Evolutionary conservation across 129 eudicot species (phyloP).

Genomic region (Logfia minima): DNA sequence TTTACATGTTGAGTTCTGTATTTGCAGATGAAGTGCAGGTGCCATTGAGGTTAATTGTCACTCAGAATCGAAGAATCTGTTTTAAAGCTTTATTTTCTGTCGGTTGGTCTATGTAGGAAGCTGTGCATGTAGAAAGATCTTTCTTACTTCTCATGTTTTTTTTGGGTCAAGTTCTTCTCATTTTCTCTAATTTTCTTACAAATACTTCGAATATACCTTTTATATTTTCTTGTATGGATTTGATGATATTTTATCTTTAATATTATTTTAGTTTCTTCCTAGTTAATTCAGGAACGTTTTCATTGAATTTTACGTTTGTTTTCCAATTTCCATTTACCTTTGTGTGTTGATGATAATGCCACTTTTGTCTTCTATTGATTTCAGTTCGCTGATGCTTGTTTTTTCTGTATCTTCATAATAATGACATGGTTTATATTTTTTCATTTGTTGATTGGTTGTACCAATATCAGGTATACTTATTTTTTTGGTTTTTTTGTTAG

Average conservation of each 20-base stretch:
- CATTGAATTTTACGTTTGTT: slow-evolving; percentile 10
- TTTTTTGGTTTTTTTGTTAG: slow-evolving; percentile 1
- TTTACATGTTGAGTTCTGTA: slow-evolving; percentile 39
- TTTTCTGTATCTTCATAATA: slow-evolving; percentile 15
- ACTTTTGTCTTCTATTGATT: slow-evolving; percentile 13
- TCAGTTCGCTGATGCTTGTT: neutral
- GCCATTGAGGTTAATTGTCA: slow-evolving; percentile 37
- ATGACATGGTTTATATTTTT: slow-evolving; percentile 17
- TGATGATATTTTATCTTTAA: slow-evolving; percentile 28
- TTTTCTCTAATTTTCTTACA: slow-evolving; percentile 16
- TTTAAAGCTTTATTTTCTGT: slow-evolving; percentile 28
- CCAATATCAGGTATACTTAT: neutral
- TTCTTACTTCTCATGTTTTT: slow-evolving; percentile 26
- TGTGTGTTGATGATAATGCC: neutral
- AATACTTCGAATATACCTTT: slow-evolving; percentile 23
- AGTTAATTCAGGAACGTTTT: slow-evolving; percentile 18
- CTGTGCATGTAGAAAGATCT: slow-evolving; percentile 31
- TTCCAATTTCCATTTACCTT: slow-evolving; percentile 18
- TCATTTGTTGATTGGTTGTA: neutral
- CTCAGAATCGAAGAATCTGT: slow-evolving; percentile 26
- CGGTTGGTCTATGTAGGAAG: slow-evolving; percentile 31
- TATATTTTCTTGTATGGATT: slow-evolving; percentile 28
- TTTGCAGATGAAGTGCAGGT: slow-evolving; percentile 50
- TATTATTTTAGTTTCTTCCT: neutral
- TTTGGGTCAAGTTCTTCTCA: slow-evolving; percentile 19